Evolutionary conservation across 2,329 filamentous ascomycete genomes (phyloP).

Genomic region (Pyrenophora tritici-repentis): DNA sequence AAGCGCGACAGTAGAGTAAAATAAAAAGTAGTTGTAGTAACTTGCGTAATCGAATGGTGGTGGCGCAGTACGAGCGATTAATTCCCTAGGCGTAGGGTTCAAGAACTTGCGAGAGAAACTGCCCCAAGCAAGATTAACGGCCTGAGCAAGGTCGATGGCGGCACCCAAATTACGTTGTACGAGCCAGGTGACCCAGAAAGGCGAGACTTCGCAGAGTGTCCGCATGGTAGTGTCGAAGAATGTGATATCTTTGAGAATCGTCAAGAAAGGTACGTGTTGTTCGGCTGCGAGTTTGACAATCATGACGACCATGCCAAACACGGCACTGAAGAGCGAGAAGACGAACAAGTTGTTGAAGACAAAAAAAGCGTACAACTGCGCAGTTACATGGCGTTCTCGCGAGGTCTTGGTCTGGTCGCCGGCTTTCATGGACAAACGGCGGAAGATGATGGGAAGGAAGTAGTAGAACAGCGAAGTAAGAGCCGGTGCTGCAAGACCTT

Average conservation of each 20-base stretch:
- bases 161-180: slow-evolving; percentile 92
- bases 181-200: slow-evolving; percentile 80
- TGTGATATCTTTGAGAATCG: slow-evolving; percentile 67
- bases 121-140: slow-evolving; percentile 81
- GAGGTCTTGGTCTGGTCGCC: slow-evolving; percentile 93
- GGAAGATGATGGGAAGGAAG: slow-evolving; percentile 87
- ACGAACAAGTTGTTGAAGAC: slow-evolving; percentile 96
- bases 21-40: slow-evolving; percentile 98
- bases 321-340: slow-evolving; percentile 86
- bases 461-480: slow-evolving; percentile 87
- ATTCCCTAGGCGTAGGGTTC: slow-evolving; percentile 83
- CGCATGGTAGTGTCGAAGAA: slow-evolving; percentile 69
- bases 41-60: slow-evolving; percentile 92
- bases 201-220: slow-evolving; percentile 79
- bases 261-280: slow-evolving; percentile 61
- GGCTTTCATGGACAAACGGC: slow-evolving; percentile 78
- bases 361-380: slow-evolving; percentile 93
- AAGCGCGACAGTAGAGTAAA: slow-evolving; percentile 87
- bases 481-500: slow-evolving; percentile 88
- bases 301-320: slow-evolving; percentile 73
- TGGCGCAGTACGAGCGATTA: slow-evolving; percentile 91
- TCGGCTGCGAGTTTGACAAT: slow-evolving; percentile 64
- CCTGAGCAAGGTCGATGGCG: slow-evolving; percentile 88
- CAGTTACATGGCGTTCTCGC: slow-evolving; percentile 86
- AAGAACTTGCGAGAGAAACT: slow-evolving; percentile 85